Evolutionary conservation across 257 asterid genomes (phyloP), one percentile per base, ranked within the genome.

Genomic region (Dorcoceras hygrometricum): DNA sequence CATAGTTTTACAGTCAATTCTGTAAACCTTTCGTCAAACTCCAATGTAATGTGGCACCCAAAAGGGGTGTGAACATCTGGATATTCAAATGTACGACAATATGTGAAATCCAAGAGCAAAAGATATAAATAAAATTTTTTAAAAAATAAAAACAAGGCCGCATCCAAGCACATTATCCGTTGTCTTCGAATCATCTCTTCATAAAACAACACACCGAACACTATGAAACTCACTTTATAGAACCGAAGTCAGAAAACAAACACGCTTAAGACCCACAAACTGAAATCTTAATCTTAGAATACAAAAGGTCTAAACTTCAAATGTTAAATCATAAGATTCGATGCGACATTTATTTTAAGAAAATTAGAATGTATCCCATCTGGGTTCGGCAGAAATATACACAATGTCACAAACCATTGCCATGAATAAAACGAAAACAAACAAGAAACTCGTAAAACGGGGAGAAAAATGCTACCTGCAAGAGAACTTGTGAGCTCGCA

Each of bases 391-490:
- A 14, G 2, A 46, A 43, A 46, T 3, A 46, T 8, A 46, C 20
- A 5, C 54, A 46, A 46, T 18, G 54, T 16, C 54, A 18, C 20
- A 46, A 62, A 22, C 28, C 27, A 57, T 48, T 32, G 67, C 32
- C 56, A 46, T 25, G 25, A 34, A 23, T 60, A n/a, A n/a, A n/a
- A n/a, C 58, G 28, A 26, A 48, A 16, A 7, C 23, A 20, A 6
- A 0, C 1, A 3, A 26, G 27, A 57, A 26, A 60, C 68, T 59
- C 3, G 73, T n/a, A 34, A 23, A 60, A 48, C 50, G 69, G 10
- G 8, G 31, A 16, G 18, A 36, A 65, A n/a, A 39, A 66, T 25
- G 16, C n/a, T 23, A 16, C 71, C 81, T 79, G 46, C 2, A 16
- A 28, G 63, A 70, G 56, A 32, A 66, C 29, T 71, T 25, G 23